Base-by-base conservation (phyloP, 352 stramenopile species). In the Pythium insidiosum region DNA sequence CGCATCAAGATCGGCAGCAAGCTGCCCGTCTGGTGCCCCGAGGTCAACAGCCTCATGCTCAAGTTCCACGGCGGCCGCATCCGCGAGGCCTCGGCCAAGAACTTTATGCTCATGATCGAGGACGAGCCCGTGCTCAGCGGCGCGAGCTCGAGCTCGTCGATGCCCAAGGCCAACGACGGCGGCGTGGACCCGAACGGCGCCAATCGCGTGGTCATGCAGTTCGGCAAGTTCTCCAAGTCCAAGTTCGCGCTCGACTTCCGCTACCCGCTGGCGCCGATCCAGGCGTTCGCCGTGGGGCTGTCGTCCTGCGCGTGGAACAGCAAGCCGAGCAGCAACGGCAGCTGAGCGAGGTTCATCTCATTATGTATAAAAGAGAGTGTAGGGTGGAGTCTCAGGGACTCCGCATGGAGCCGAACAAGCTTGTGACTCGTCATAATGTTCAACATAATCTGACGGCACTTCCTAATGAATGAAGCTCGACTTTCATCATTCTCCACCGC, bases 211-310 rank as follows among this genome's bases (percentile, higher is more conserved):
- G 48, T 90, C 15, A 84, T 94, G 63, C 84, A 95, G 62, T 90
- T 95, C 45, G 84, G 84, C 53, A 95, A 95, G 57, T 88, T 83
- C 38, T 82, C 71, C 38, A 89, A 85, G 49, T 79, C 73, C 43
- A 89, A 90, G 41, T 95, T 94, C 47, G 77, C 74, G 10, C 68
- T 95, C 19, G 84, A 95, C 55, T 94, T 93, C 54, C 73, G 76
- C 34, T 86, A 86, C 66, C 84, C 82, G 5, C 56, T 95, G 20
- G 83, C 80, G 10, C 75, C 80, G 1, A 69, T 95, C 20, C 84
- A 95, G 44, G 83, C 82, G 1, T 94, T 95, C 44, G 84, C 79
- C 2, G 84, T 95, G 39, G 79, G 76, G 0, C 60, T 95, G 18
- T 89, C 75, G 21, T 90, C 82, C 13, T 94, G 79, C 43, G 76